Evolutionary conservation across 345 rosid species (phyloP).

Genomic region (Rhizophora apiculata): DNA sequence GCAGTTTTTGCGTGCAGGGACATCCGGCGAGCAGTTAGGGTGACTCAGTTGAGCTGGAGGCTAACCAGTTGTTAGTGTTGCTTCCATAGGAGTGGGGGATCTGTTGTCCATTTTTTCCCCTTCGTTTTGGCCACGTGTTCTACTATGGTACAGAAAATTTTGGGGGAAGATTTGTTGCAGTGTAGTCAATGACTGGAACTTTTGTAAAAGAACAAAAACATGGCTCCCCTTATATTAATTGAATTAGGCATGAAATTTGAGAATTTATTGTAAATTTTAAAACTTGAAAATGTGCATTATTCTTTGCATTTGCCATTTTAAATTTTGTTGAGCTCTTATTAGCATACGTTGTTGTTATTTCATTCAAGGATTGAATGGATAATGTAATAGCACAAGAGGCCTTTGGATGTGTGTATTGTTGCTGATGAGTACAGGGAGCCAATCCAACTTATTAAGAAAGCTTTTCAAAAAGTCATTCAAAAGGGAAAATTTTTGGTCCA

Average conservation of each 20-base stretch:
- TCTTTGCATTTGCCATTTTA: no score
- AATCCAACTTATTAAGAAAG: no score
- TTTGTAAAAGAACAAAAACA: constrained; percentile 19
- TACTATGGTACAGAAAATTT: constrained; percentile 16
- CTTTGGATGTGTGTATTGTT: no score
- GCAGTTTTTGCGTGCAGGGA: constrained; percentile 23
- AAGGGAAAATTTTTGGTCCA: no score
- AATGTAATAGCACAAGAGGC: no score
- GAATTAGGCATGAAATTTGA: neutral
- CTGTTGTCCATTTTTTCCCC: constrained; percentile 29
- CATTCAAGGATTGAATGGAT: no score
- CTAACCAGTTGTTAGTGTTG: constrained; percentile 34
- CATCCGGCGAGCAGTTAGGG: constrained; percentile 21
- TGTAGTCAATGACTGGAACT: constrained; percentile 19
- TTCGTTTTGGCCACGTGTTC: constrained; percentile 26
- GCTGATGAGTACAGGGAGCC: no score
- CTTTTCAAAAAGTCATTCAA: no score
- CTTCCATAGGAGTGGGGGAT: constrained; percentile 28
- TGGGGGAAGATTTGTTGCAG: constrained; percentile 24
- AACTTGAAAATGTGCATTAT: no score
- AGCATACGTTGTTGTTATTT: no score
- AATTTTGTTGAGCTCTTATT: no score
- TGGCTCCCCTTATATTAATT: neutral
- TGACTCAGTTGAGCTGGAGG: constrained; percentile 31
- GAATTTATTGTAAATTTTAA: neutral